Evolutionary conservation across 2,329 filamentous ascomycete species (phyloP).

Genomic region (Aspergillus brasiliensis): DNA sequence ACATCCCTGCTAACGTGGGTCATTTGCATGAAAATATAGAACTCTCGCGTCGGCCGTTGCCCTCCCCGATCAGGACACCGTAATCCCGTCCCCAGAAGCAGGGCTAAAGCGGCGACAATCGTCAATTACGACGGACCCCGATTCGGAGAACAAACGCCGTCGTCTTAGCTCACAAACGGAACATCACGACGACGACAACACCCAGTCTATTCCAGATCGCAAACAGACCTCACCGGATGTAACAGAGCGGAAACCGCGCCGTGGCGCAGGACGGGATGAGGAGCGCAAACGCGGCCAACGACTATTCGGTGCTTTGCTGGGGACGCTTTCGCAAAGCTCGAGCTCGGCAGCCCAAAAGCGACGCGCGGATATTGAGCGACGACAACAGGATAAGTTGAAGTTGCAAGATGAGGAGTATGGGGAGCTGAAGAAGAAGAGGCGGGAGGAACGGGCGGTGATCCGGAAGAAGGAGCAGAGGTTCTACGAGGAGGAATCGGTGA

Average conservation of each 20-base stretch:
- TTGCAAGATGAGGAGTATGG: slow-evolving; percentile 73
- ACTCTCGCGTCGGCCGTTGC: slow-evolving; percentile 57
- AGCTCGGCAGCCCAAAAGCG: slow-evolving; percentile 65
- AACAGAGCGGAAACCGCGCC: slow-evolving; percentile 20
- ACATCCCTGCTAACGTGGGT: neutral
- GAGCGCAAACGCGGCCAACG: slow-evolving; percentile 84
- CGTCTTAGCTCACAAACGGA: slow-evolving; percentile 47
- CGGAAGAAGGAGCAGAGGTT: slow-evolving; percentile 70
- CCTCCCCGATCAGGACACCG: slow-evolving; percentile 48
- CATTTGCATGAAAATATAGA: slow-evolving; percentile 11
- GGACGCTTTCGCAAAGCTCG: slow-evolving; percentile 73
- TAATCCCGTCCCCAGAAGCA: slow-evolving; percentile 32
- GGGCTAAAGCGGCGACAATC: slow-evolving; percentile 57
- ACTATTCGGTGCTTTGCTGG: slow-evolving; percentile 80
- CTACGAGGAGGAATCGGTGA: slow-evolving; percentile 75
- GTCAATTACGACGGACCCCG: slow-evolving; percentile 53
- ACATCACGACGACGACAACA: slow-evolving; percentile 23
- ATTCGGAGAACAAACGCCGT: slow-evolving; percentile 52
- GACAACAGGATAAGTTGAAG: slow-evolving; percentile 78
- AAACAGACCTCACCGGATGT: slow-evolving; percentile 27
- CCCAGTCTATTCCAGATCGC: slow-evolving; percentile 23
- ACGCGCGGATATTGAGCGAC: slow-evolving; percentile 78
- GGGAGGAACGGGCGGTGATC: slow-evolving; percentile 62
- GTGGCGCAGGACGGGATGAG: slow-evolving; percentile 53
- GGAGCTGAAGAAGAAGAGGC: slow-evolving; percentile 65